A percentile compares a stretch with the other conserved stretches of the same genome.
Conservation (phyloP, 768 basidiomycete species). For the Gautieria morchelliformis region DNA sequence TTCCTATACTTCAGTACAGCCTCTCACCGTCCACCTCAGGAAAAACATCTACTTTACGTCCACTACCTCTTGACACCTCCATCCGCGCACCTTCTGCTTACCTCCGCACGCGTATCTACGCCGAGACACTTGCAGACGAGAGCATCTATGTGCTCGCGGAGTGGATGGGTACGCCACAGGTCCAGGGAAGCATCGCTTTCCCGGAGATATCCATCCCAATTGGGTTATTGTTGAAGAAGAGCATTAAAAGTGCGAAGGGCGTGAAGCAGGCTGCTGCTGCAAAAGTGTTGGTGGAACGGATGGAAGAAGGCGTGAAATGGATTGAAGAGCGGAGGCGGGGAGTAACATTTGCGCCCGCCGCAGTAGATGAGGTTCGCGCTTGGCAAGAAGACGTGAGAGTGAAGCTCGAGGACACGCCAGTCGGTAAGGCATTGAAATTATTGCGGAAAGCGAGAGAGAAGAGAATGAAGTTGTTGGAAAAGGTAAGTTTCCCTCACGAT, state of each 20-base stretch:
- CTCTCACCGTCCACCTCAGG: constrained; percentile 60
- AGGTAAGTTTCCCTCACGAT: constrained; percentile 35
- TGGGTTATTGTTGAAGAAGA: constrained; percentile 58
- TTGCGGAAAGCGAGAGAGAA: constrained; percentile 76
- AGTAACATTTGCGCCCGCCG: constrained; percentile 69
- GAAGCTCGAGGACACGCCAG: constrained; percentile 55
- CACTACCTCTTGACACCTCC: constrained; percentile 79
- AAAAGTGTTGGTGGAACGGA: constrained; percentile 75
- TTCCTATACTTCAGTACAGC: constrained; percentile 75
- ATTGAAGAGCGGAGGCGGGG: constrained; percentile 58
- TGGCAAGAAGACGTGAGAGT: constrained; percentile 59
- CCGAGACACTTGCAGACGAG: constrained; percentile 79
- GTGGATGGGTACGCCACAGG: constrained; percentile 60
- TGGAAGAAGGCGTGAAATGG: constrained; percentile 80
- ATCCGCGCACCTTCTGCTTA: constrained; percentile 87
- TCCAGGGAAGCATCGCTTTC: constrained; percentile 85
- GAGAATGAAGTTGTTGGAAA: constrained; percentile 58
- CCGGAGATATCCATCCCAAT: constrained; percentile 86
- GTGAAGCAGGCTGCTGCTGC: constrained; percentile 52
- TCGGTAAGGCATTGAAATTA: constrained; percentile 74
- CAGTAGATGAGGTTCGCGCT: constrained; percentile 52
- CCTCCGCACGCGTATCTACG: constrained; percentile 76
- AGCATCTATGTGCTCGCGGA: constrained; percentile 68
- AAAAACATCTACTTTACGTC: constrained; percentile 78
- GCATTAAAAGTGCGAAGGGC: constrained; percentile 51